Percentiles rank a stretch among this genome's conserved stretches.
Conservation (phyloP, 2,329 filamentous ascomycete genomes). For the Sporothrix humicola region DNA sequence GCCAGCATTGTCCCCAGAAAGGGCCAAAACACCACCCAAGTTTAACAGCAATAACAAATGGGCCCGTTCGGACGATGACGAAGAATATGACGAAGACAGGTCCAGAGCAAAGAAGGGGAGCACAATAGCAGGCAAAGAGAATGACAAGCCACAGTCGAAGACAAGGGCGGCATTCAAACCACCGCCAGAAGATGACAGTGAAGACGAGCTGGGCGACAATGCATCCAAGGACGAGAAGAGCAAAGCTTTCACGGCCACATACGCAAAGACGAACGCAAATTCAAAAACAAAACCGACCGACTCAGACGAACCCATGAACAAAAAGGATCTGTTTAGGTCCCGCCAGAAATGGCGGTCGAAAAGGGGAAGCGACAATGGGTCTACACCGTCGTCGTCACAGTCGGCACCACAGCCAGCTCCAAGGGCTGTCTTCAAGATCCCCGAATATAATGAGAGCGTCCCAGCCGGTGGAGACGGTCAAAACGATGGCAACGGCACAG, state of each 20-base stretch:
- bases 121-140: neutral
- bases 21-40: neutral
- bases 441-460: neutral
- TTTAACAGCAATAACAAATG: constrained; percentile 32
- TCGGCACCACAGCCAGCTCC: neutral
- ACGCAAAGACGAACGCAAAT: neutral
- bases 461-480: neutral
- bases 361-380: neutral
- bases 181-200: neutral
- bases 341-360: constrained; percentile 27
- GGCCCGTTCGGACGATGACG: constrained; percentile 2
- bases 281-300: neutral
- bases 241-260: neutral
- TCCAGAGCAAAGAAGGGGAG: neutral
- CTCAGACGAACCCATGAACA: neutral
- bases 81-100: neutral
- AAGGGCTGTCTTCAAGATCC: constrained; percentile 31
- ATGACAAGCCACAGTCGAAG: neutral
- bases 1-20: constrained; percentile 10
- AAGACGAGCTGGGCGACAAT: neutral
- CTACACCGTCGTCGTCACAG: neutral
- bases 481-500: neutral
- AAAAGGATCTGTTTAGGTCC: neutral
- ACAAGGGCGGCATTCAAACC: neutral
- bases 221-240: neutral